Evolutionary conservation across 768 basidiomycete species (phyloP), one percentile per base, ranked within the genome.

Genomic region (Amylocystis lapponica): DNA sequence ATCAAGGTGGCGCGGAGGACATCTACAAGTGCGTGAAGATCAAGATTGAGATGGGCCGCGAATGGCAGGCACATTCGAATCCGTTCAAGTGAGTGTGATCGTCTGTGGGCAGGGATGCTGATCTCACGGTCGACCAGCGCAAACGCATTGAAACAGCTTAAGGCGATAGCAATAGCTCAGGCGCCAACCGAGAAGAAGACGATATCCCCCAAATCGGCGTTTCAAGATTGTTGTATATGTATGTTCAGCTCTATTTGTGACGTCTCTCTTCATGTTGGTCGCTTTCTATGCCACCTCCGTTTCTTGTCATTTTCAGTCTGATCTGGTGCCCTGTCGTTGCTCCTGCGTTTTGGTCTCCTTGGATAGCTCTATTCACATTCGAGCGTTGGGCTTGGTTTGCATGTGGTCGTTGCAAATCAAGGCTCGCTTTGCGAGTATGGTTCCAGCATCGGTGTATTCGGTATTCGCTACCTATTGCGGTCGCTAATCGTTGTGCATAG

Each of bases 21-120:
- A 92, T 95, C 40, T 97, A 95, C 65, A 86, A 96, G 67, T 90
- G 87, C 46, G 90, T 98, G 46, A 97, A 95, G 77, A 96, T 99
- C 60, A 76, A 88, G 51, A 71, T 97, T 39, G 95, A 99, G 66
- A 63, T 97, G 14, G 80, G 81, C 8, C 68, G 94, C 47, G 93
- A 93, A 62, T 97, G 93, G 95, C 92, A 96, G 62, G 69, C 81
- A 2, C 76, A 69, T 0, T 79, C 82, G 0, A 97, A 97, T 68
- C 86, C 82, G 31, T 99, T 96, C 89, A 99, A 98, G 79, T 79
- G 55, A 52, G 74, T 66, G 21, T 27, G n/a, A 6, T 4, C 25
- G 34, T 19, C 9, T 13, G 23, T 12, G 20, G 19, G 16, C 43
- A 36, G n/a, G 26, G 31, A 19, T 30, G 23, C 14, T 36, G 27